Evolutionary conservation across 768 basidiomycete genomes (phyloP).

Genomic region (Termitomyces sp.): DNA sequence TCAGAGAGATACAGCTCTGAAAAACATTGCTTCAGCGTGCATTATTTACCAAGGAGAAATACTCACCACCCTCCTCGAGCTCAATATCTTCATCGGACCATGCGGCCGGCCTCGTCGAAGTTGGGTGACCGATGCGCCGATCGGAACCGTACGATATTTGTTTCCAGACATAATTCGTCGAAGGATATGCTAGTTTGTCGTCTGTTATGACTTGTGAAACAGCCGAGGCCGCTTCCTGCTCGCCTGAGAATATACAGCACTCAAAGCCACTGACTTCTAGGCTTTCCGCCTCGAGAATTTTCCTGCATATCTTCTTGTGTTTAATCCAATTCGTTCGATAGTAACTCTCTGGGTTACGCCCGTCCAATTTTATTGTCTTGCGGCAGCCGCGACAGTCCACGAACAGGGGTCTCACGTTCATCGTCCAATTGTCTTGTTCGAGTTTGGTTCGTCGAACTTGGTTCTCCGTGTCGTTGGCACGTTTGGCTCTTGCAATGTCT

Average conservation of each 20-base stretch:
- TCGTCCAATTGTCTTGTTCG: slow-evolving; percentile 17
- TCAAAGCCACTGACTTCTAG: not conserved
- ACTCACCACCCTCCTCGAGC: not conserved
- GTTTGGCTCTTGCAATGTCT: not conserved
- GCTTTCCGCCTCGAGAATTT: slow-evolving; percentile 2
- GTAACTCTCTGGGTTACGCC: slow-evolving; percentile 11
- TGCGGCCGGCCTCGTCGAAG: not conserved
- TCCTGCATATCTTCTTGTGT: slow-evolving; percentile 15
- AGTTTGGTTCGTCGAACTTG: slow-evolving; percentile 1
- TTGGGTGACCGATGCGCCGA: not conserved
- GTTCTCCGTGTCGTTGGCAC: not conserved
- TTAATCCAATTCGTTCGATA: slow-evolving; percentile 19
- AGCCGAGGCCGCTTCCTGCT: not conserved
- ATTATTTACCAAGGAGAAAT: not conserved
- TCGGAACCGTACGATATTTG: not conserved
- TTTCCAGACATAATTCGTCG: not conserved
- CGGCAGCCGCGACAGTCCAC: slow-evolving; percentile 17
- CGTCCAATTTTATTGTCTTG: slow-evolving; percentile 15
- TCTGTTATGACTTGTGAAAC: not conserved
- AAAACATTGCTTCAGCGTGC: not conserved
- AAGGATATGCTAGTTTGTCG: not conserved
- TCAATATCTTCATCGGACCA: not conserved
- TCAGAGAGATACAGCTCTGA: not conserved
- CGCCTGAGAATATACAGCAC: not conserved
- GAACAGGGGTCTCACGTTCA: slow-evolving; percentile 14